A percentile compares a stretch with the other conserved stretches of the same genome.
Conservation (phyloP, 768 basidiomycete genomes). For the Coprinellus micaceus region DNA sequence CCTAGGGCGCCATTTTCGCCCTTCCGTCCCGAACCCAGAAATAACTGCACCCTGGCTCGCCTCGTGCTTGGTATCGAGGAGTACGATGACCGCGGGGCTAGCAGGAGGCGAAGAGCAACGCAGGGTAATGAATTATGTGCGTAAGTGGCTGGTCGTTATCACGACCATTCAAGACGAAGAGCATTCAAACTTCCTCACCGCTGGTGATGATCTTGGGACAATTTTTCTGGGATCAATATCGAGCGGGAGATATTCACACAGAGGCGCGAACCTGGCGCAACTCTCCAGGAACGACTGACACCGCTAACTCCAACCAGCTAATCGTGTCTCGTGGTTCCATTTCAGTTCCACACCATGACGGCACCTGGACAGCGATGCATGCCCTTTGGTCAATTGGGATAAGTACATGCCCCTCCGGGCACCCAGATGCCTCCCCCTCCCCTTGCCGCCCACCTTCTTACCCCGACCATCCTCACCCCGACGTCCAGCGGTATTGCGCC, state of each 20-base stretch:
- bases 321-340: conserved; percentile 2
- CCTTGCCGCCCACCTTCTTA: not conserved
- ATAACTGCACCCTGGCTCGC: too few species aligned
- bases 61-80: too few species aligned
- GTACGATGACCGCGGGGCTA: not conserved
- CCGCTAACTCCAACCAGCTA: conserved; percentile 2
- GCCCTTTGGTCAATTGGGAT: not conserved
- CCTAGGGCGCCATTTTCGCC: too few species aligned
- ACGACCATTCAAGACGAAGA: not conserved
- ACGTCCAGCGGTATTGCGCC: not conserved
- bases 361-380: not conserved
- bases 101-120: not conserved
- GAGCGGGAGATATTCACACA: not conserved
- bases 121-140: not conserved
- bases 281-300: conserved; percentile 2
- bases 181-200: not conserved
- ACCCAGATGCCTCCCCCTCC: not conserved
- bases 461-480: not conserved
- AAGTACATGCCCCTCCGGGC: not conserved
- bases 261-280: conserved; percentile 1
- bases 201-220: not conserved
- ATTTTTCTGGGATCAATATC: not conserved
- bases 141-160: not conserved
- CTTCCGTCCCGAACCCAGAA: too few species aligned
- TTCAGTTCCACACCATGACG: conserved; percentile 2